Base-by-base conservation (phyloP, 2,329 filamentous ascomycete genomes). In the Sporothrix pseudoabietina region DNA sequence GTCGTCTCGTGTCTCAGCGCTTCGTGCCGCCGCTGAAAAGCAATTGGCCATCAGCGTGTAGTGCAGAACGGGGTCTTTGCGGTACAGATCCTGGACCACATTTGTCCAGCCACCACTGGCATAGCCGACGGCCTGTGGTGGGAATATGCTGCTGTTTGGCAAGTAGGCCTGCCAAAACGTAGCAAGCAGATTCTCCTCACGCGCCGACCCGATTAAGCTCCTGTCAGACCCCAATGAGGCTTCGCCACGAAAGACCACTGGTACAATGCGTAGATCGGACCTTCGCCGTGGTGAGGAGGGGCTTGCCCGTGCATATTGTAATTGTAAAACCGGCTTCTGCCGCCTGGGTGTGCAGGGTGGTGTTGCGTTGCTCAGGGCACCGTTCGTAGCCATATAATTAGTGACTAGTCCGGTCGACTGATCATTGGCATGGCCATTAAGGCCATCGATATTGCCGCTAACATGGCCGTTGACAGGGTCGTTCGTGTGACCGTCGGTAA, bases 71-170 rank as follows among this genome's bases (percentile, higher is more conserved):
- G 72, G 73, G 26, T 77, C 74, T 16, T 74, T 72, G 32, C 69
- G 74, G 71, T 75, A 75, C 8, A 77, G 65, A 1, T 71, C 61
- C 65, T 76, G 75, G 4, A 75, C 76, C 30, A 75, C 73, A 52
- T 75, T 74, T 16, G 76, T 75, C 77, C 76, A 78, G 68, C 73
- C 74, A 52, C 77, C 75, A 30, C 72, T 75, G 57, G 71, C 76
- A 30, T 69, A 74, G 22, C 57, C 69, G 41, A 47, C 54, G 32
- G 72, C 76, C 8, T 73, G 35, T 0, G 12, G 10, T 55, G 76
- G 68, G 44, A 76, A 76, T 14, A 68, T n/a, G 47, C 41, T 59
- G 73, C 75, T 69, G 57, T 75, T 74, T 59, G 76, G 76, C 59
- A 77, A 65, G 61, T 77, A 76, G 19, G 72, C 61, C 59, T 75